Evolutionary conservation across 108 stramenopile species (phyloP).

Genomic region (Pseudonitzschia delicatissima): DNA sequence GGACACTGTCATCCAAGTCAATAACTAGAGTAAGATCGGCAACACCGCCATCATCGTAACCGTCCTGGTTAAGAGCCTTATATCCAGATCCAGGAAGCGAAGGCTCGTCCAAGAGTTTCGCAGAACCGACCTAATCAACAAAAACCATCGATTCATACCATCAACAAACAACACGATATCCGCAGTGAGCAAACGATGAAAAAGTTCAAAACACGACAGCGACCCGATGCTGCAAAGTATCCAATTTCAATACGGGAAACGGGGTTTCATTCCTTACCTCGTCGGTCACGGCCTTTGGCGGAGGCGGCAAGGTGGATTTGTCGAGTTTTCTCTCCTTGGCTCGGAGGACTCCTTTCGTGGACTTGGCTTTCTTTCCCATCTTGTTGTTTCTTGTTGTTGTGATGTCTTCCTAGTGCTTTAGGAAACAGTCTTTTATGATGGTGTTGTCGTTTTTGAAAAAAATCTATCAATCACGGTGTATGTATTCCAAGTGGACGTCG

Average conservation of each 20-base stretch:
- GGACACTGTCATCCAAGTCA: conserved; percentile 84
- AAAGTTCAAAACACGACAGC: too few relatives aligned
- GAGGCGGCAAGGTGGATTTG: conserved; percentile 71
- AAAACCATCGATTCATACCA: not conserved
- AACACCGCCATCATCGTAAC: conserved; percentile 89
- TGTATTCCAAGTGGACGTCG: too few relatives aligned
- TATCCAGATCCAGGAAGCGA: conserved; percentile 76
- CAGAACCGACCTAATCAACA: conserved; percentile 60
- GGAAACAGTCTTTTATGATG: too few relatives aligned
- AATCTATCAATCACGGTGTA: too few relatives aligned
- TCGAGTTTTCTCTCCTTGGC: conserved; percentile 74
- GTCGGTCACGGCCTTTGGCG: conserved; percentile 63
- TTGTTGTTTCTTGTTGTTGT: conserved; percentile 6
- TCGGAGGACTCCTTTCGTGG: conserved; percentile 52
- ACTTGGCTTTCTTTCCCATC: conserved; percentile 89
- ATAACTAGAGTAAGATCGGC: conserved; percentile 86
- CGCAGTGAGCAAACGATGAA: too few relatives aligned
- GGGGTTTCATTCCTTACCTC: conserved; percentile 57
- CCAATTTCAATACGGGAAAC: too few relatives aligned
- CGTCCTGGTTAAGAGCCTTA: conserved; percentile 78
- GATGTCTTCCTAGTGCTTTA: not conserved
- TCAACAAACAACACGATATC: conserved; percentile 1
- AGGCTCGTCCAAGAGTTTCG: conserved; percentile 74
- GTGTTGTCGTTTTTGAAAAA: too few relatives aligned
- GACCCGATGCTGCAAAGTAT: too few relatives aligned